phyloP scores from a whole-genome alignment of 225 moss, liverwort and hornwort species.

The Ulota crispa region DNA sequence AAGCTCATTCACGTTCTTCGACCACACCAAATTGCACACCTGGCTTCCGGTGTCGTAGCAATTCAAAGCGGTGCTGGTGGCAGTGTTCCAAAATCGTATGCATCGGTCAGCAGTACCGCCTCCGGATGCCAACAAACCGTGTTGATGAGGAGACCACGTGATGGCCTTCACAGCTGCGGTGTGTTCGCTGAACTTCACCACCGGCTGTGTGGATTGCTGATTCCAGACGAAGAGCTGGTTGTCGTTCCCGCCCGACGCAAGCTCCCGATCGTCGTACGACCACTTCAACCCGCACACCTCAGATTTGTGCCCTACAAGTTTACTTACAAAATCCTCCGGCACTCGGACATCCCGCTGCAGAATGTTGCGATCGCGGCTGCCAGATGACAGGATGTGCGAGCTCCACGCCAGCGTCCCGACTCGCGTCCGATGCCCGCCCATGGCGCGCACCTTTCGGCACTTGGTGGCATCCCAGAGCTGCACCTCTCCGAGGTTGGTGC shows the following conservation, averaged over 20 bases:
- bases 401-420: conserved; percentile 97
- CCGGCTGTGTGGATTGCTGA: conserved; percentile 88
- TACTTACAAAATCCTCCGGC: conserved; percentile 84
- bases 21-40: conserved; percentile 98
- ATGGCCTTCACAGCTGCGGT: conserved; percentile 98
- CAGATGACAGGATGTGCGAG: conserved; percentile 84
- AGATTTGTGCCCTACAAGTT: conserved; percentile 88
- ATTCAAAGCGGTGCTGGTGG: conserved; percentile 84
- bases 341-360: conserved; percentile 89
- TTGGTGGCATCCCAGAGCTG: conserved; percentile 97
- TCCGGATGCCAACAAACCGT: conserved; percentile 88
- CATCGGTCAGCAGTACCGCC: conserved; percentile 97
- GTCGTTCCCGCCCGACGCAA: conserved; percentile 97
- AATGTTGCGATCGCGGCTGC: conserved; percentile 92
- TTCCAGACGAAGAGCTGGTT: conserved; percentile 98
- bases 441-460: conserved; percentile 78
- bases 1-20: conserved; percentile 99
- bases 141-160: conserved; percentile 98
- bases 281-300: conserved; percentile 98
- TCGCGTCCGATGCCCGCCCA: conserved; percentile 90
- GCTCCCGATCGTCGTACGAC: conserved; percentile 97
- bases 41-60: conserved; percentile 95
- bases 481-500: conserved; percentile 93
- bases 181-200: conserved; percentile 98
- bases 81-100: conserved; percentile 95